A percentile compares a stretch with the other conserved stretches of the same genome.
Conservation (phyloP, 345 rosid species). For the Ceriops decandra region DNA sequence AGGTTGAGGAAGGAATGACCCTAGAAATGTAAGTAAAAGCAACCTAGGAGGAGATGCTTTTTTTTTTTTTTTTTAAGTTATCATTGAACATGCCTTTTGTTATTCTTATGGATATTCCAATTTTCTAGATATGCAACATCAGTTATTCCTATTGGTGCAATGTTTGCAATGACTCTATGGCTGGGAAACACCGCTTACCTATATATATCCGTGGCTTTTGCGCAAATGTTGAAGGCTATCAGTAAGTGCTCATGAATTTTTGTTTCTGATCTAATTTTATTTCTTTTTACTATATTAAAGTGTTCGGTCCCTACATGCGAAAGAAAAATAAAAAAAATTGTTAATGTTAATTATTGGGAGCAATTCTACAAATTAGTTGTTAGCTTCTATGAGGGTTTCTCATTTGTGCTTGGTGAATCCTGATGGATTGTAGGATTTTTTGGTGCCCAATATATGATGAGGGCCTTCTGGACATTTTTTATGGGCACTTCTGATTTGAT, state of each 20-base stretch:
- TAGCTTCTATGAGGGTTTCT: neutral
- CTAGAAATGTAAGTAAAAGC: constrained; percentile 66
- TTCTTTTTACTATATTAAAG: neutral
- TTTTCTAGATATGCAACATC: constrained; percentile 49
- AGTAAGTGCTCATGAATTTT: constrained; percentile 43
- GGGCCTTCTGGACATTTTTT: neutral
- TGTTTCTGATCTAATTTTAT: neutral
- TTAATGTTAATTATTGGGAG: neutral
- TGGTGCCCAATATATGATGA: constrained; percentile 1
- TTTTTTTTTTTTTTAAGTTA: neutral
- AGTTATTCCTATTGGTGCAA: constrained; percentile 92
- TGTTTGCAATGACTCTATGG: constrained; percentile 99
- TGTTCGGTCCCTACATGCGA: neutral
- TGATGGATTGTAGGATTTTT: neutral
- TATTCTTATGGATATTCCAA: constrained; percentile 2
- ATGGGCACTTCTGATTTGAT: constrained; percentile 5
- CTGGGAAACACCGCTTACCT: constrained; percentile 96
- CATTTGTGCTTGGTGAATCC: no score
- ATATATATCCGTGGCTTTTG: constrained; percentile 92
- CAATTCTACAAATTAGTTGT: neutral
- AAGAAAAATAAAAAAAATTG: no score
- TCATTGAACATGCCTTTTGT: neutral
- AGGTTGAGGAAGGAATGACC: constrained; percentile 96
- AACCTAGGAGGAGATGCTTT: neutral
- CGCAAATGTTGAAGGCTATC: constrained; percentile 95